Evolutionary conservation across 176 grass and related monocot genomes (phyloP), one percentile per base, ranked within the genome.

Genomic region (Eleusine indica): DNA sequence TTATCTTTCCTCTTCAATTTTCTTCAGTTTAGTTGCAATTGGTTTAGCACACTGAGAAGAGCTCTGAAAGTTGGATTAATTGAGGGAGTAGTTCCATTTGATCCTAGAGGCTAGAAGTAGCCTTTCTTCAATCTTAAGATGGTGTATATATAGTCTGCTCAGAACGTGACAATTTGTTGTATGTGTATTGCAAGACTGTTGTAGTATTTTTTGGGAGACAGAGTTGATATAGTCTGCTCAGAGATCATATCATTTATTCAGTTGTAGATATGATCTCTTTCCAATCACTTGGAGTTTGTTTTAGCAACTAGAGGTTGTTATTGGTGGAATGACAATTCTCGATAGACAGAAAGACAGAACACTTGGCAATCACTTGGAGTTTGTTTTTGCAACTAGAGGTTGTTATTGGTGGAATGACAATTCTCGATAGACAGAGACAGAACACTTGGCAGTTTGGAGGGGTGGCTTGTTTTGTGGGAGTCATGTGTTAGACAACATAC

Each of bases 331-430:
- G 37, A 32, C 7, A 61, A 43, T 62, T 42, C 5, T 61, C 25
- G 11, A 62, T 42, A 18, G 18, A 62, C n/a, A 18, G 18, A 70
- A 19, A 70, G 40, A 3, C 19, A 7, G 40, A 56, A 15, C 25
- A 25, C 25, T 25, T 25, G 25, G 25, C 54, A 75, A 41, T 77
- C 37, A 42, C 38, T 41, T 21, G 44, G 35, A 41, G 35, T 37
- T 51, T 19, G 18, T 18, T 54, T 16, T 75, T 9, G 8, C 16
- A 54, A 38, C 30, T 30, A 38, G 29, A 54, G 35, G 48, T 46
- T 46, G 14, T 74, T 52, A 30, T 57, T 56, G 73, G 73, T 76
- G 74, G 53, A 76, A 16, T 60, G 35, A 32, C 7, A 61, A 42
- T 61, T 41, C 5, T 60, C 25, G 19, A 61, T 42, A 17, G 18